Evolutionary conservation across 371 early-diverging fungal species (phyloP).

Genomic region (Haplosporangium sp.): DNA sequence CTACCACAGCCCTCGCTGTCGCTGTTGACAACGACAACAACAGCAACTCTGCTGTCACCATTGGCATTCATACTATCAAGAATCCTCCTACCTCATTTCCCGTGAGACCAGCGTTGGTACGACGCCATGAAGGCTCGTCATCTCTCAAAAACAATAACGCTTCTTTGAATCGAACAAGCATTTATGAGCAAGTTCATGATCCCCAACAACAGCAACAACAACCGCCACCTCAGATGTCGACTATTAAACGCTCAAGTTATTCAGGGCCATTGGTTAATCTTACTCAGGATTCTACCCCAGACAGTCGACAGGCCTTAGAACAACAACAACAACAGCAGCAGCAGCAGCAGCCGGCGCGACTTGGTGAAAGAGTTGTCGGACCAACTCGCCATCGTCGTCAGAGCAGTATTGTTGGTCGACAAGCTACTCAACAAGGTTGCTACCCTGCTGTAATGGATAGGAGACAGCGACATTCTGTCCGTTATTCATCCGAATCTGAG

Average conservation of each 20-base stretch:
- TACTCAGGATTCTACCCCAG: conserved; percentile 4
- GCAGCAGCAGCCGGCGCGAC: not conserved
- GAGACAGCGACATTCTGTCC: conserved; percentile 23
- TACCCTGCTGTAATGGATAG: conserved; percentile 14
- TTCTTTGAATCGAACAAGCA: conserved; percentile 16
- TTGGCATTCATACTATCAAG: not conserved
- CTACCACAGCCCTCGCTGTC: not conserved
- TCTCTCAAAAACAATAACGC: conserved; percentile 6
- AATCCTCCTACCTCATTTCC: conserved; percentile 7
- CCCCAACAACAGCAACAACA: conserved; percentile 3
- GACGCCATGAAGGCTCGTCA: conserved; percentile 14
- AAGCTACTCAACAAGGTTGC: conserved; percentile 35
- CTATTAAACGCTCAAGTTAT: conserved; percentile 3
- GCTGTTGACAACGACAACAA: not conserved
- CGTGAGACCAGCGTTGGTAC: conserved; percentile 19
- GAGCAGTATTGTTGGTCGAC: conserved; percentile 33
- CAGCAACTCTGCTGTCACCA: not conserved
- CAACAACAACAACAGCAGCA: not conserved
- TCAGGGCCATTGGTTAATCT: conserved; percentile 16
- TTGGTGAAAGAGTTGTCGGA: conserved; percentile 19
- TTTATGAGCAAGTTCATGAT: conserved; percentile 15
- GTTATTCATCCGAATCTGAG: conserved; percentile 15
- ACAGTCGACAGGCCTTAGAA: conserved; percentile 11
- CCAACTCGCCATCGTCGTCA: conserved; percentile 38
- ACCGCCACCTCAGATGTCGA: not conserved